phyloP scores from a whole-genome alignment of 1,139 yeast species.

The Candida smagusa region DNA sequence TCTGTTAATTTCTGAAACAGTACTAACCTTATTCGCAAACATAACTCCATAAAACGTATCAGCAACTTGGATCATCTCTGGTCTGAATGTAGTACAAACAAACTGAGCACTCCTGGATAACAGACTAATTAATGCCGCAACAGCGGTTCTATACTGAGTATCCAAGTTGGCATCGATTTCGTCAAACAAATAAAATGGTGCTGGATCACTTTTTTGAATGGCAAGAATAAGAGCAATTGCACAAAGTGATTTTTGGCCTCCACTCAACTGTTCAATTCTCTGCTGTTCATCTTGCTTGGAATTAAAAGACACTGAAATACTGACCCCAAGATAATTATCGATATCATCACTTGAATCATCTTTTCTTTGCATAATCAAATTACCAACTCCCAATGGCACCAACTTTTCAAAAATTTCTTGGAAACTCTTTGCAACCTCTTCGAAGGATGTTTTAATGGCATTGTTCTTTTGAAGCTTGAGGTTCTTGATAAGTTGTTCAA shows the following conservation, averaged over 20 bases:
- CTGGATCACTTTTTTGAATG: constrained; percentile 92
- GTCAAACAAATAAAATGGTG: constrained; percentile 93
- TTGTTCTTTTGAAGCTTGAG: constrained; percentile 77
- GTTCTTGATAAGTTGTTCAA: constrained; percentile 67
- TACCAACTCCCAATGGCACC: constrained; percentile 83
- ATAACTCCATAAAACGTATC: constrained; percentile 85
- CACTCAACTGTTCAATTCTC: constrained; percentile 86
- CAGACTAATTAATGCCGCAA: constrained; percentile 70
- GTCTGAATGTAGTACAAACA: constrained; percentile 92
- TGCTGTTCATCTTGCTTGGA: constrained; percentile 85
- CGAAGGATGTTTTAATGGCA: constrained; percentile 78
- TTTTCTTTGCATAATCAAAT: constrained; percentile 60
- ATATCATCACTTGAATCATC: constrained; percentile 20
- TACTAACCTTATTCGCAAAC: constrained; percentile 79
- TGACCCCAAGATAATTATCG: constrained; percentile 76
- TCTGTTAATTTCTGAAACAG: constrained; percentile 65
- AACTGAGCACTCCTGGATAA: constrained; percentile 75
- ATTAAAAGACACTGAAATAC: constrained; percentile 88
- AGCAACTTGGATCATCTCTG: constrained; percentile 87
- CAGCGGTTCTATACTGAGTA: constrained; percentile 86
- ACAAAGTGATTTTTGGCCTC: constrained; percentile 94
- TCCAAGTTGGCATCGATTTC: constrained; percentile 96
- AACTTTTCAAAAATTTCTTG: constrained; percentile 70
- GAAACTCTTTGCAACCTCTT: constrained; percentile 72
- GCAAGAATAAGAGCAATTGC: constrained; percentile 92